phyloP scores from a whole-genome alignment of 1,139 yeast genomes.

The Candida glucosophila region DNA sequence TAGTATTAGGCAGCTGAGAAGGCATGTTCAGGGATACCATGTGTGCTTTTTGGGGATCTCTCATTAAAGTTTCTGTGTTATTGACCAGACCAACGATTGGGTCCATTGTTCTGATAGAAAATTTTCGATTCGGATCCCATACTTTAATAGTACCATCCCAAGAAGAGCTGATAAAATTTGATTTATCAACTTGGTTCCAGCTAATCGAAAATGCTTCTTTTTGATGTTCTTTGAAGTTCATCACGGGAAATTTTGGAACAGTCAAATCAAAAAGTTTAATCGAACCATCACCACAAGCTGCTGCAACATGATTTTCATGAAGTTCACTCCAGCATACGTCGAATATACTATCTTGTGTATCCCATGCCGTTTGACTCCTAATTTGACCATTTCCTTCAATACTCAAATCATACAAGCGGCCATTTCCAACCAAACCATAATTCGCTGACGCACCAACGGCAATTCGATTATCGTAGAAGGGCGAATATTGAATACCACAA shows the following conservation, averaged over 20 bases:
- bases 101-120: conserved; percentile 51
- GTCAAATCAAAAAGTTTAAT: conserved; percentile 72
- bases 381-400: conserved; percentile 62
- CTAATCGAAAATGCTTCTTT: conserved; percentile 82
- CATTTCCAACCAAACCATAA: conserved; percentile 92
- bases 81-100: conserved; percentile 27
- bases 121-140: conserved; percentile 54
- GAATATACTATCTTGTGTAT: conserved; percentile 89
- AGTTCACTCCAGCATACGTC: conserved; percentile 86
- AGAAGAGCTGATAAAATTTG: conserved; percentile 64
- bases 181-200: conserved; percentile 80
- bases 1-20: conserved; percentile 23
- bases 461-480: conserved; percentile 78
- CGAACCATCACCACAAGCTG: conserved; percentile 87
- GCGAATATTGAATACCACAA: conserved; percentile 82
- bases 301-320: conserved; percentile 78
- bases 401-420: conserved; percentile 61
- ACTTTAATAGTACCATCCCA: conserved; percentile 91
- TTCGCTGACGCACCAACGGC: conserved; percentile 91
- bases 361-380: conserved; percentile 51
- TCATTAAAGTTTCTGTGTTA: not conserved
- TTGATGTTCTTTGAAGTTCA: conserved; percentile 69
- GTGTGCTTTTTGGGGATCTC: conserved; percentile 14
- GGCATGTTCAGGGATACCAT: conserved; percentile 22
- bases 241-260: conserved; percentile 62